Base-by-base conservation (phyloP, 2,329 filamentous ascomycete genomes). In the Aspergillus intermedius region DNA sequence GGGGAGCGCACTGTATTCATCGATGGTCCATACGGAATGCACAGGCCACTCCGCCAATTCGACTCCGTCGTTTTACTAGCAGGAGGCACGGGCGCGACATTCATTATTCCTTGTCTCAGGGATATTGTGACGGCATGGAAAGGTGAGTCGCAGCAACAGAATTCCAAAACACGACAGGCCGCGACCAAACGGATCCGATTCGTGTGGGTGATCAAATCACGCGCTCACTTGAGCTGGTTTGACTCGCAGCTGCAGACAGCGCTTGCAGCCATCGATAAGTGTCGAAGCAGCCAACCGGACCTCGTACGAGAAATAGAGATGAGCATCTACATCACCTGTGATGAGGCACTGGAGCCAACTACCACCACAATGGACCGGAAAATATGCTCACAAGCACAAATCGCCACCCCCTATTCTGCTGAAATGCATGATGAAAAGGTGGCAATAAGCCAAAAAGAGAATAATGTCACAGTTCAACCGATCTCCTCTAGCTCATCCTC, bases 41-140 rank as follows among this genome's bases (percentile, higher is more conserved):
- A 79, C 5, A 63, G 78, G 45, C 70, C 76, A 1, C 64, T 83
- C 13, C 71, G 74, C 19, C 80, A 83, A 55, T 84, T 83, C 50
- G 81, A 84, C 51, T 82, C 75, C 47, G 72, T 83, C 2, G 67
- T 84, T 1, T 62, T 85, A 0, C 65, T 84, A 7, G 79, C 81
- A 6, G 80, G 80, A 19, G 78, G 78, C 15, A 82, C 78, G 42
- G 82, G 82, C 2, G 77, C 77, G 21, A 79, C 79, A 0, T 84
- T 80, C 55, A 78, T 74, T 1, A 58, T 80, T 9, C 80, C 81
- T 1, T 60, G 81, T 2, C 66, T 83, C 32, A 73, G 79, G 22
- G 75, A 82, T 45, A 66, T 83, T n/a, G 64, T 81, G 1, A 64
- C 70, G n/a, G 68, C 63, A 21, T 78, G 71, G 72, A 67, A 59